These are phyloP conservation scores for Licmophora abbreviata DNA, from an alignment of 108 stramenopile species.

Conservation along the genomic window DNA sequence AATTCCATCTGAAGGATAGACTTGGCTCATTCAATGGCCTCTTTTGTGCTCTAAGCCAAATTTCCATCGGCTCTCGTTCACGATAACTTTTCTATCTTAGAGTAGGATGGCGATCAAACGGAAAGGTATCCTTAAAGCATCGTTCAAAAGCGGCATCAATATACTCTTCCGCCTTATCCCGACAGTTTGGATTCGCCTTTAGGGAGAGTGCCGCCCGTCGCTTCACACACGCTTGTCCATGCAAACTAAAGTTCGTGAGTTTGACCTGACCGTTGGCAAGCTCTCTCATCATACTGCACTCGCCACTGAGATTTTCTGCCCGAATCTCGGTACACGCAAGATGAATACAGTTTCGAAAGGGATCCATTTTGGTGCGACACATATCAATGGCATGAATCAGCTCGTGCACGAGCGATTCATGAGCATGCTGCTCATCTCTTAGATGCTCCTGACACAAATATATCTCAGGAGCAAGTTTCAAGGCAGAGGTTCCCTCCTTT, in stretches of 20 bases:
- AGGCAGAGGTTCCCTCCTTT: slow-evolving; percentile 41
- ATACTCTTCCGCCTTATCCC: slow-evolving; percentile 62
- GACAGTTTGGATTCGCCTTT: slow-evolving; percentile 79
- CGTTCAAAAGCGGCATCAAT: slow-evolving; percentile 85
- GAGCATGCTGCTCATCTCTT: slow-evolving; percentile 64
- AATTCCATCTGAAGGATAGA: too few relatives aligned
- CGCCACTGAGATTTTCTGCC: slow-evolving; percentile 84
- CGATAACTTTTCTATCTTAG: slow-evolving; percentile 21
- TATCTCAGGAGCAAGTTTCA: slow-evolving; percentile 67
- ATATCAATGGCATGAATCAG: slow-evolving; percentile 87
- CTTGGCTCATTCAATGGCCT: not conserved
- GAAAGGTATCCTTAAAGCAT: slow-evolving; percentile 77
- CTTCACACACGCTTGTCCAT: slow-evolving; percentile 70
- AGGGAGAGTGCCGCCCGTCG: slow-evolving; percentile 69
- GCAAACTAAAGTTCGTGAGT: slow-evolving; percentile 10
- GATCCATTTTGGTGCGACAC: slow-evolving; percentile 78
- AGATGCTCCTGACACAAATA: slow-evolving; percentile 76
- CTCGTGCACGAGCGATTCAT: slow-evolving; percentile 75
- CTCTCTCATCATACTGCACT: slow-evolving; percentile 69
- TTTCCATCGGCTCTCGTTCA: not conserved
- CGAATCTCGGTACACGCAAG: slow-evolving; percentile 90
- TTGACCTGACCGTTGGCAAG: slow-evolving; percentile 1
- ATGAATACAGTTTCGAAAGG: slow-evolving; percentile 70
- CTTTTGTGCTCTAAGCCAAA: not conserved
- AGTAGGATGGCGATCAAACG: slow-evolving; percentile 84